Evolutionary conservation across 2,329 filamentous ascomycete species (phyloP).

Genomic region (Eutypa lata): DNA sequence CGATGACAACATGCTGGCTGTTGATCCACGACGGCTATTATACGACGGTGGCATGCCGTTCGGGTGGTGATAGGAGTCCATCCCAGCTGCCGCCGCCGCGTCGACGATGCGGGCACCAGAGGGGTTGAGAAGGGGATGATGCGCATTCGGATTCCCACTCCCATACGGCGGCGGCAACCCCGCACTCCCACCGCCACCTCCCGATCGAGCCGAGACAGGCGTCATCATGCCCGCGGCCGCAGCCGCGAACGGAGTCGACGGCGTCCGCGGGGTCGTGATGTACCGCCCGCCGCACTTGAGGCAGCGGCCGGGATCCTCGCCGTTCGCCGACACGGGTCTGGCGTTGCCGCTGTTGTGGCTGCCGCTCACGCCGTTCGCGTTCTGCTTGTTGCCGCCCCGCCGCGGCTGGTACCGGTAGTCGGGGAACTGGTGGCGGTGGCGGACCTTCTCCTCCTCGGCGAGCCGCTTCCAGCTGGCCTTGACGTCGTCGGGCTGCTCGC

Average conservation of each 20-base stretch:
- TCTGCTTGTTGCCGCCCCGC: constrained; percentile 45
- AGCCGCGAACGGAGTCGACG: constrained; percentile 42
- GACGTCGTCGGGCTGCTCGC: constrained; percentile 66
- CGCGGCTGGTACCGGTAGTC: constrained; percentile 93
- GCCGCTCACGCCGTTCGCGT: not conserved
- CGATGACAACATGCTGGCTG: constrained; percentile 29
- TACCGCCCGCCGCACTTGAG: constrained; percentile 69
- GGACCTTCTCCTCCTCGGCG: constrained; percentile 88
- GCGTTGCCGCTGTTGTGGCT: constrained; percentile 6
- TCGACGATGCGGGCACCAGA: constrained; percentile 26
- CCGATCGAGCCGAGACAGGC: constrained; percentile 18
- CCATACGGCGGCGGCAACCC: constrained; percentile 1
- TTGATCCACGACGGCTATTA: constrained; percentile 28
- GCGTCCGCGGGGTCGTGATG: constrained; percentile 60
- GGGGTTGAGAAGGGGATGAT: constrained; percentile 15
- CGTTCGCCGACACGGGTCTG: constrained; percentile 25
- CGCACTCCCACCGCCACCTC: not conserved
- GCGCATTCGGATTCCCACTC: constrained; percentile 9
- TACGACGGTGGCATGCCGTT: constrained; percentile 9
- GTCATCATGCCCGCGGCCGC: constrained; percentile 27
- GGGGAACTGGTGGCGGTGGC: constrained; percentile 86
- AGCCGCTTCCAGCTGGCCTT: constrained; percentile 86
- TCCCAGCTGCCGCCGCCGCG: constrained; percentile 9
- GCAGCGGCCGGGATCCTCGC: constrained; percentile 57
- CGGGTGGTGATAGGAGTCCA: not conserved